Evolutionary conservation across 192 early-diverging fungal genomes (phyloP), one percentile per base, ranked within the genome.

Genomic region (Cetraspora pellucida): DNA sequence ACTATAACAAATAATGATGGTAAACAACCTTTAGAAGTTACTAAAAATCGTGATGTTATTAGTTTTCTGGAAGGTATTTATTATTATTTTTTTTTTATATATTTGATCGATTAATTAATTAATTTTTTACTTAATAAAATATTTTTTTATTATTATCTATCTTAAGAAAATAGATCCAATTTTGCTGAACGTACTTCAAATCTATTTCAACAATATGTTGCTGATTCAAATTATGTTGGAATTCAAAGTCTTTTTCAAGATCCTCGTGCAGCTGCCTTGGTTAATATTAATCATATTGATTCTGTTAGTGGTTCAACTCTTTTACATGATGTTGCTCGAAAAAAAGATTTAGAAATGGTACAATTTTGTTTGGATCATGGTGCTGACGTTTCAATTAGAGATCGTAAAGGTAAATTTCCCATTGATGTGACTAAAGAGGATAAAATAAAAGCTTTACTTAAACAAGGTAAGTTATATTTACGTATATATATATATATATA

Each of bases 211-310:
- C 84, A 85, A 28, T 81, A 86, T 25, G 85, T 86, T 3, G 78
- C 81, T 1, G 43, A 54, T 37, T 79, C 79, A 43, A 85, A 90
- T 49, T 27, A 77, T 43, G 78, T 60, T 0, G 81, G 72, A 0
- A 75, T 89, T 10, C 71, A 77, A 16, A 69, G 66, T 25, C 81
- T 94, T 55, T 82, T 88, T 57, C 80, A 78, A 17, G 84, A 89
- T 72, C 84, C 85, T 1, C 81, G 90, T 2, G 83, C 85, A 2
- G 65, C 85, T 1, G 78, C 85, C 25, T 88, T 91, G 50, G 80
- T 94, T 57, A 89, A 92, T 72, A 89, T 94, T 78, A 91, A 90
- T 59, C 89, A 85, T 23, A 89, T 89, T 50, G 87, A 94, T 78
- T 63, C 84, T 3, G 83, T 85, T 10, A 87, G 83, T 13, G 91